Conservation (phyloP, 306 rosid genomes). For the Chamaecrista fasciculata region DNA sequence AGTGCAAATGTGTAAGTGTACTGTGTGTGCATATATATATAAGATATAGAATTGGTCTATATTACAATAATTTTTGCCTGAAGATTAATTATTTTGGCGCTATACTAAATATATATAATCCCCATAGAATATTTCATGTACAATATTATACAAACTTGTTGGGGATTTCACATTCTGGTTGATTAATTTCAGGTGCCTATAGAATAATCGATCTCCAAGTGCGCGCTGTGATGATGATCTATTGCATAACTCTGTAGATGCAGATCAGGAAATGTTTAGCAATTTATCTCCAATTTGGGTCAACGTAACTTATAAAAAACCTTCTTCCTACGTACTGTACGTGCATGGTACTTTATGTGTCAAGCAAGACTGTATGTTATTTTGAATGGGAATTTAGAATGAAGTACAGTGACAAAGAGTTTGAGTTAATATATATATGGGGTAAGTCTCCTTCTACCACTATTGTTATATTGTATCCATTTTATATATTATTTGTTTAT, state of each 20-base stretch:
- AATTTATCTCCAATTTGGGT: slow-evolving; percentile 6
- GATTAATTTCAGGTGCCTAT: slow-evolving; percentile 31
- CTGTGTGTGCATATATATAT: no score
- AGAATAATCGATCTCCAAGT: slow-evolving; percentile 11
- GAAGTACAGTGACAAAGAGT: slow-evolving; percentile 34
- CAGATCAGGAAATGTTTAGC: background rate
- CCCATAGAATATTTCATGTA: background rate
- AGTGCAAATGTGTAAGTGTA: background rate
- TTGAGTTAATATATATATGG: slow-evolving; percentile 5
- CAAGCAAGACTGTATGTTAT: slow-evolving; percentile 33
- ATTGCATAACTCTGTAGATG: background rate
- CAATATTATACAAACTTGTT: background rate
- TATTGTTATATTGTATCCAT: slow-evolving; percentile 19
- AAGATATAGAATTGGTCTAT: background rate
- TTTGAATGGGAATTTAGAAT: slow-evolving; percentile 37
- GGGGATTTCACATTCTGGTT: background rate
- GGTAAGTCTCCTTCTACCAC: slow-evolving; percentile 33
- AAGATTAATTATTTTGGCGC: background rate
- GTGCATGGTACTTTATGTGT: slow-evolving; percentile 25
- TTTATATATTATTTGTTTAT: background rate
- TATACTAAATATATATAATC: background rate
- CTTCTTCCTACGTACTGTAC: no score
- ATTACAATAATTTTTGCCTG: background rate
- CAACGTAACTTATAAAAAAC: slow-evolving; percentile 25
- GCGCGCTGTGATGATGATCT: background rate